Conservation (phyloP, 352 stramenopile genomes). For the Pythium volutum region DNA sequence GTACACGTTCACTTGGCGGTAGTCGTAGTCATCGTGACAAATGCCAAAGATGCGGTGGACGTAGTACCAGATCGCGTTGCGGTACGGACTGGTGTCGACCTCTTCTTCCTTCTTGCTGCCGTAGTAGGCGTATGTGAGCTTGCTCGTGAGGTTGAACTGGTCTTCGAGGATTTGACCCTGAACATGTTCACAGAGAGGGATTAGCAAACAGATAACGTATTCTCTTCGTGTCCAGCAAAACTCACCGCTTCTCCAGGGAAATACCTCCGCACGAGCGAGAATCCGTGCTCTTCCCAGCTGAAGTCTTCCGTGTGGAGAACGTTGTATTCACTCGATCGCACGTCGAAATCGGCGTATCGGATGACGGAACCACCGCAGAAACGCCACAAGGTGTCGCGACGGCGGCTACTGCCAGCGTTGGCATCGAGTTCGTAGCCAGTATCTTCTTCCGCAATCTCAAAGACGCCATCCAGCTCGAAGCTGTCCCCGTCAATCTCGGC, state of each 20-base stretch:
- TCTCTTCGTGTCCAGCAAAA: background rate
- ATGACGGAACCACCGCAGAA: slow-evolving; percentile 82
- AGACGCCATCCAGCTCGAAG: slow-evolving; percentile 50
- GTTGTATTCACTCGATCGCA: slow-evolving; percentile 71
- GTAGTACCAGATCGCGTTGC: slow-evolving; percentile 86
- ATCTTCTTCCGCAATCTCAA: slow-evolving; percentile 30
- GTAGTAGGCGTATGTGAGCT: slow-evolving; percentile 84
- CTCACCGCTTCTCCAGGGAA: slow-evolving; percentile 62
- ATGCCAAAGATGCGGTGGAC: slow-evolving; percentile 88
- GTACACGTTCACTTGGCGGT: slow-evolving; percentile 78
- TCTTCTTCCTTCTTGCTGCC: slow-evolving; percentile 51
- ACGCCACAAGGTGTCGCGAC: slow-evolving; percentile 71
- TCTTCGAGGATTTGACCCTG: slow-evolving; percentile 80
- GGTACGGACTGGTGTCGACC: slow-evolving; percentile 80
- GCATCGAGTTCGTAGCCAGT: background rate
- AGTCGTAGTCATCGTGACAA: slow-evolving; percentile 88
- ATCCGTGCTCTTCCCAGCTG: slow-evolving; percentile 87
- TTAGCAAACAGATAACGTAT: background rate
- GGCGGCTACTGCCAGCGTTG: slow-evolving; percentile 16
- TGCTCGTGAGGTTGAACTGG: slow-evolving; percentile 83
- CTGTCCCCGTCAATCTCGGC: slow-evolving; percentile 36
- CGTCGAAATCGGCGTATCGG: slow-evolving; percentile 83
- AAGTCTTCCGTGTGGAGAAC: slow-evolving; percentile 88
- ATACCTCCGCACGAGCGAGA: slow-evolving; percentile 82
- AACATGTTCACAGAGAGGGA: background rate